Base-by-base conservation (phyloP, 495 filamentous ascomycete species). In the Sabuloglossum arenarium region DNA sequence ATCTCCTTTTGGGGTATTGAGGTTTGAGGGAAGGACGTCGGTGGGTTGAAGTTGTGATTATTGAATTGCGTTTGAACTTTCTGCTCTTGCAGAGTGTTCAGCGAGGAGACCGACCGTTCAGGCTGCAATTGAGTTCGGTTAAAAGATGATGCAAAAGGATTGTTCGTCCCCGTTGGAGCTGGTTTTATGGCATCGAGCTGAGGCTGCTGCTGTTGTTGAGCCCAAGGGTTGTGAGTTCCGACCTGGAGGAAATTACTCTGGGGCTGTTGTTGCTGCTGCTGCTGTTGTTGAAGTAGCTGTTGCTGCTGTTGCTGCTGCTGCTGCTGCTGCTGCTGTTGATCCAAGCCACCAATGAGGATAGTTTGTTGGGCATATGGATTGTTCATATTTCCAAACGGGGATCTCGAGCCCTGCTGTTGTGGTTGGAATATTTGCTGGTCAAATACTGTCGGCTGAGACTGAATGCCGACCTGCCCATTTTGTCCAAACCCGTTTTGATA, bases 361-460 rank as follows among this genome's bases (percentile, higher is more conserved):
- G 53, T 37, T 31, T 30, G 53, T 31, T 54, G 53, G 23, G 53
- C 29, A 39, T 54, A 54, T 23, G 53, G 53, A 27, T 54, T 54
- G 19, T 54, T 56, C 29, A 45, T 27, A n/a, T 28, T 43, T 24
- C 32, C 42, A 56, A 49, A 43, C 12, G 34, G 19, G 30, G 54
- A 30, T 24, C 59, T 66, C 30, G 74, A 84, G 63, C 66, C 32
- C 53, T 61, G 51, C 67, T 67, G 12, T 66, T 58, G 56, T 24
- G 5, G 53, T 12, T 53, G 14, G 14, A 39, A 32, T 32, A 68
- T 64, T n/a, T 46, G 31, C 56, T 66, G 67, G 46, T 71, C 68
- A 46, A 64, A 72, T 24, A 61, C 75, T 19, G 77, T 76, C 29
- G 74, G 77, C 61, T 85, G 81, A 53, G 73, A 69, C 61, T 86